Evolutionary conservation across 2,329 filamentous ascomycete genomes (phyloP), one percentile per base, ranked within the genome.

Genomic region (Paraphaeosphaeria sporulosa): DNA sequence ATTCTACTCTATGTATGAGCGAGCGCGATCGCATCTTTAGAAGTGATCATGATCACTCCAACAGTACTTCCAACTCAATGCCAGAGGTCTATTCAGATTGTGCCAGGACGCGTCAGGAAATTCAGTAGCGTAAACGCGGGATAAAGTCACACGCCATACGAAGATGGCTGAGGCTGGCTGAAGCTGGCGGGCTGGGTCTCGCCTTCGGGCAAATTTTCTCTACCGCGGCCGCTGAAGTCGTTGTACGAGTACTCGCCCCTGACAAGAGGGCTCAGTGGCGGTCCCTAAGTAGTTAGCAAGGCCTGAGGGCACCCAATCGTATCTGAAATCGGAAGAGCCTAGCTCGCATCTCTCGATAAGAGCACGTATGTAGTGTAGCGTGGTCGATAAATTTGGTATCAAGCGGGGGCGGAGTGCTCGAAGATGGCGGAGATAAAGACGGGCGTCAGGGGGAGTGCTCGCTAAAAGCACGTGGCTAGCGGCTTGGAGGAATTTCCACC

Each of bases 101-200:
- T 46, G 21, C 12, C 43, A 46, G 19, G 43, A 15, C 21, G 43
- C 25, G 19, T 46, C 21, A 25, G n/a, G 43, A 25, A 46, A 21
- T 21, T 19, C 21, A 25, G 43, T 23, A 25, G 43, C 43, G 43
- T 43, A n/a, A 3, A 43, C n/a, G 40, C 40, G 40, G 17, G 40
- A 42, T 43, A 8, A 19, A 43, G 17, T 10, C 19, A 15, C 40
- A 46, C 43, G 43, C 3, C n/a, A 46, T 21, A 46, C 25, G 43
- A 10, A 46, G 43, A 46, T 23, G 43, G 19, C 19, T 46, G 43
- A 46, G 21, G 43, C 43, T 46, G 43, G 43, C 43, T 46, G 43
- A 23, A 46, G 19, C 23, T 46, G 23, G 43, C 43, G 5, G 25
- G 43, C 43, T 46, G 43, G 15, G n/a, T n/a, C n/a, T n/a, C 34